Conservation (phyloP, 2,329 filamentous ascomycete species). For the Lasiodiplodia theobromae region DNA sequence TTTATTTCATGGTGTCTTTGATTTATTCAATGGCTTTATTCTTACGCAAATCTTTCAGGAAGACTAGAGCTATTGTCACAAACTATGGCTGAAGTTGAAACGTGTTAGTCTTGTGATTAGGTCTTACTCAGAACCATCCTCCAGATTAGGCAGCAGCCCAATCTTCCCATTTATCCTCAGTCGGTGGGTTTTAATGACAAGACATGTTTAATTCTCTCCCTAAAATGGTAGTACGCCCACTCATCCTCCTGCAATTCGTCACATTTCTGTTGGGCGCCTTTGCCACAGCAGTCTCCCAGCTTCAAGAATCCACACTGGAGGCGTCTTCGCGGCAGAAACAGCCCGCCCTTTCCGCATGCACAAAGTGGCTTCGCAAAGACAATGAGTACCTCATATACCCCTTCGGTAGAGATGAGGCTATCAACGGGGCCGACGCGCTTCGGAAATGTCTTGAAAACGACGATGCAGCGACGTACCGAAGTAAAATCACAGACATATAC, state of each 20-base stretch:
- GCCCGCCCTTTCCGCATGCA: neutral
- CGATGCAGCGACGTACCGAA: neutral
- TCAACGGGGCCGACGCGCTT: conserved; percentile 1
- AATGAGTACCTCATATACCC: neutral
- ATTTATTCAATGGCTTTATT: neutral
- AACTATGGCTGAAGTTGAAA: neutral
- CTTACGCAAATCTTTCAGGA: neutral
- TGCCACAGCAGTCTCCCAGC: neutral
- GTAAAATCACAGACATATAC: neutral
- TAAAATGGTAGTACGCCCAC: neutral
- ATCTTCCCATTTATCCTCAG: neutral
- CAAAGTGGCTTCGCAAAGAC: neutral
- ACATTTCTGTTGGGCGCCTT: neutral
- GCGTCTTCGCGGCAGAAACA: neutral
- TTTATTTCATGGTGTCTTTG: neutral
- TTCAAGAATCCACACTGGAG: neutral
- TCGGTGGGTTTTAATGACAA: neutral
- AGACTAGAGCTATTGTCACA: neutral
- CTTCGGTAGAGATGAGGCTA: neutral
- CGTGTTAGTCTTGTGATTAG: neutral
- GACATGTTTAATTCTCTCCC: no score
- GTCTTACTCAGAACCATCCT: neutral
- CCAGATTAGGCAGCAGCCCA: neutral
- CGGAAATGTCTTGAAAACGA: neutral
- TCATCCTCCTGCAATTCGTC: neutral